A percentile compares a stretch with the other conserved stretches of the same genome.
Evolutionary conservation across 129 eudicot species (phyloP).

Genomic region (Pittosporum tobira): DNA sequence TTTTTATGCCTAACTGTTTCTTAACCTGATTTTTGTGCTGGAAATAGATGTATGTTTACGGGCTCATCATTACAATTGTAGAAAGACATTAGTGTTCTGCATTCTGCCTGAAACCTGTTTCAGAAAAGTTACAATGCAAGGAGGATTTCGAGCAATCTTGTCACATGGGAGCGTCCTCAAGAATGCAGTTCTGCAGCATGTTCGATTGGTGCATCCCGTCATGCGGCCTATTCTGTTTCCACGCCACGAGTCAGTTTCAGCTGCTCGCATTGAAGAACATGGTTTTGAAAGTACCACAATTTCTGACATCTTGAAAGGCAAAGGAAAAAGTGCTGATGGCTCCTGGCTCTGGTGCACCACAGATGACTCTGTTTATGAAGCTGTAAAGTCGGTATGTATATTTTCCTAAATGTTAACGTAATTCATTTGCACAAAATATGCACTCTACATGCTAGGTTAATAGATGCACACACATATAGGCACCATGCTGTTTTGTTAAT

Average conservation of each 20-base stretch:
- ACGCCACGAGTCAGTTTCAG: slow-evolving; percentile 55
- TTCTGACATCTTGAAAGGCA: slow-evolving; percentile 63
- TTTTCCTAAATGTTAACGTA: background rate
- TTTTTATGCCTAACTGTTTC: too few relatives aligned
- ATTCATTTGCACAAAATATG: background rate
- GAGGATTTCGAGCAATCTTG: slow-evolving; percentile 60
- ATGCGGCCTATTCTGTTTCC: slow-evolving; percentile 36
- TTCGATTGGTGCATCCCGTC: slow-evolving; percentile 48
- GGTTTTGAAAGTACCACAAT: slow-evolving; percentile 97
- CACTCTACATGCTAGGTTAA: background rate
- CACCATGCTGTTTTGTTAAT: background rate
- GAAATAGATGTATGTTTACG: too few relatives aligned
- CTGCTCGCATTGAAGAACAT: slow-evolving; percentile 88
- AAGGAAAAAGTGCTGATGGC: slow-evolving; percentile 93
- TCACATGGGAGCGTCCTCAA: slow-evolving; percentile 64
- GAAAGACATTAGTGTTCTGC: background rate
- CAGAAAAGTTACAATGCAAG: slow-evolving; percentile 59
- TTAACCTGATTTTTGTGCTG: too few relatives aligned
- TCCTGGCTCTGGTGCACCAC: slow-evolving; percentile 99
- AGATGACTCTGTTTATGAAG: slow-evolving; percentile 91
- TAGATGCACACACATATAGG: background rate
- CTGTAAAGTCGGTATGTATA: slow-evolving; percentile 78
- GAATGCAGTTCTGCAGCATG: slow-evolving; percentile 67
- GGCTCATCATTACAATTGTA: background rate
- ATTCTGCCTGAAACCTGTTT: slow-evolving; percentile 2